Base-by-base conservation (phyloP, 148 eudicot genomes). In the Selenicereus undatus region DNA sequence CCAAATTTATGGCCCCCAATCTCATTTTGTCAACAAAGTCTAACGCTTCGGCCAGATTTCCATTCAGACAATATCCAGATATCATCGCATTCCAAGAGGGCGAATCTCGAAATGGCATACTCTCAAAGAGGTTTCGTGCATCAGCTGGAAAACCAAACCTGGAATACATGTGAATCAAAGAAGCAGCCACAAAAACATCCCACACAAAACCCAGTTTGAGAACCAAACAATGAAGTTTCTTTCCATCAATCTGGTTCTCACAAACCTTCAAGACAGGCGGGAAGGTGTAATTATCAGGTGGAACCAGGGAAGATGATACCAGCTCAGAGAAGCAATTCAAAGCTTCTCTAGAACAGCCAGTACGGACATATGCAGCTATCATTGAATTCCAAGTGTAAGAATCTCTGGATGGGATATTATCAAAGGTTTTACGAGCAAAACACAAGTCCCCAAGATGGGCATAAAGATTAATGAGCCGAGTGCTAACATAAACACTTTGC, bases 51-150 rank as follows among this genome's bases (percentile, higher is more conserved):
- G 27, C 84, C 77, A 78, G 84, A 76, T 87, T 81, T 8, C 86
- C 97, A 85, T 87, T 91, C 82, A 89, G 89, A 81, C 91, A 92
- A 81, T 87, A 86, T 73, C 97, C 94, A 48, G 91, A 88, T 75
- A 92, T 91, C 86, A 91, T 83, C 11, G 97, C 89, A 75, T 92
- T 91, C 94, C 97, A 92, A 66, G 91, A 91, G 75, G 91, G 91
- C 65, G 80, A 86, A 86, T 92, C 97, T 36, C 92, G 84, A 35
- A 82, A 83, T 2, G 94, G 90, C 94, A 92, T 92, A 51, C 71
- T 85, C 48, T 70, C 79, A 82, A 92, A 92, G 16, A 92, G 78
- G 36, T 81, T 77, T 78, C 73, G 82, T 39, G 97, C 97, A 81
- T 81, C 80, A 79, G 22, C 82, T 66, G 86, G 84, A 66, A 35